Conservation (phyloP, 495 filamentous ascomycete genomes). For the Lichenothelia convexa region DNA sequence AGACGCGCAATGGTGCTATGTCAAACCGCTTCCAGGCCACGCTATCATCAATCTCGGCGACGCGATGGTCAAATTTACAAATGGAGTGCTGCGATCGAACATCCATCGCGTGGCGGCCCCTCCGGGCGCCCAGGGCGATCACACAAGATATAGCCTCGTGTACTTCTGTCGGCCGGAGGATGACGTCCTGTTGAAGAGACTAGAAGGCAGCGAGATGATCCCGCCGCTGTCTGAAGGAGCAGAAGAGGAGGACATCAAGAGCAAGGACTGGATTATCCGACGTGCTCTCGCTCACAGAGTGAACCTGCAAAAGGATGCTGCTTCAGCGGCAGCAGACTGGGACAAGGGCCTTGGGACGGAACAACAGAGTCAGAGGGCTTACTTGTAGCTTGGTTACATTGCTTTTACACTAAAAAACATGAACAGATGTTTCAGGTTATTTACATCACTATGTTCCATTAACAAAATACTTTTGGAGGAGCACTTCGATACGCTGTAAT, state of each 20-base stretch:
- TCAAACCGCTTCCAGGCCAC: conserved; percentile 37
- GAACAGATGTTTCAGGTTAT: too few species aligned
- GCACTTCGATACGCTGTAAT: too few species aligned
- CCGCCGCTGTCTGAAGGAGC: conserved; percentile 16
- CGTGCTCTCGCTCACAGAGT: conserved; percentile 27
- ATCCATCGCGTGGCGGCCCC: conserved; percentile 44
- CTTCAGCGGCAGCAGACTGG: conserved; percentile 18
- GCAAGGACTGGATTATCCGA: conserved; percentile 31
- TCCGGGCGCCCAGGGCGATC: conserved; percentile 33
- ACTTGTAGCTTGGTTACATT: too few species aligned
- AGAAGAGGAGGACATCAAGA: conserved; percentile 24
- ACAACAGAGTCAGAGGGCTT: conserved; percentile 23
- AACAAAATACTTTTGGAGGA: too few species aligned
- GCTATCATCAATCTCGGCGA: conserved; percentile 50
- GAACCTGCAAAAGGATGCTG: conserved; percentile 20
- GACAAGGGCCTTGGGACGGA: conserved; percentile 26
- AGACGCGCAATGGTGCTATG: conserved; percentile 31
- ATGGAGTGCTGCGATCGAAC: conserved; percentile 39
- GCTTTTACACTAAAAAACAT: too few species aligned
- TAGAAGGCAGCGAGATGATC: conserved; percentile 22
- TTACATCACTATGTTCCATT: too few species aligned
- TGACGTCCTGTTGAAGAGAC: conserved; percentile 29
- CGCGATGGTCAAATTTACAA: conserved; percentile 43
- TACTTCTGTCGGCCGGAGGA: conserved; percentile 46
- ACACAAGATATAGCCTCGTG: conserved; percentile 38